Evolutionary conservation across 2,329 filamentous ascomycete species (phyloP).

Genomic region (Colletotrichum tropicicola): DNA sequence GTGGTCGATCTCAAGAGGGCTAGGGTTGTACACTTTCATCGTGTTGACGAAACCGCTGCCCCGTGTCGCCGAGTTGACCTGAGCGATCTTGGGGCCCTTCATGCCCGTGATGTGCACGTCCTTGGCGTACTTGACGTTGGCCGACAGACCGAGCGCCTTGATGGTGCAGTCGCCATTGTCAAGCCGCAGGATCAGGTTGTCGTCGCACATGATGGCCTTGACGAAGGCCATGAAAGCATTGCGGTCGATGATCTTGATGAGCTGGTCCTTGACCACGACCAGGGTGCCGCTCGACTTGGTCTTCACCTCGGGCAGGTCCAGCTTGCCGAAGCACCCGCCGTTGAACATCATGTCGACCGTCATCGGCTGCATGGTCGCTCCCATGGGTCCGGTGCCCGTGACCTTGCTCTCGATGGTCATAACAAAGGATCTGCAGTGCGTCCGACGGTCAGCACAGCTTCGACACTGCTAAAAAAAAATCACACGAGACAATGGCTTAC

Average conservation of each 20-base stretch:
- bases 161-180: conserved; percentile 39
- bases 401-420: conserved; percentile 41
- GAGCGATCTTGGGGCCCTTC: conserved; percentile 33
- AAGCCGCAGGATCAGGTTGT: conserved; percentile 38
- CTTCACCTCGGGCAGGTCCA: conserved; percentile 39
- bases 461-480: neutral
- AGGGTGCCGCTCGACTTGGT: conserved; percentile 39
- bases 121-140: conserved; percentile 37
- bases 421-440: conserved; percentile 37
- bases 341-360: conserved; percentile 41
- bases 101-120: conserved; percentile 39
- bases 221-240: conserved; percentile 40
- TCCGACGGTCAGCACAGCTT: neutral
- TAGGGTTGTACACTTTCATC: conserved; percentile 39
- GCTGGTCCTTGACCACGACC: conserved; percentile 38
- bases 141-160: conserved; percentile 35
- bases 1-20: conserved; percentile 42
- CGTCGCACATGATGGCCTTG: conserved; percentile 39
- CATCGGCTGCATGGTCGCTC: conserved; percentile 40
- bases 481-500: conserved; percentile 33
- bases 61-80: conserved; percentile 34
- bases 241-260: conserved; percentile 39
- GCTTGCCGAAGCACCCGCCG: conserved; percentile 38
- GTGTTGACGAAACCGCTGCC: conserved; percentile 30
- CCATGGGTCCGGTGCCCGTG: conserved; percentile 40